Conservation (phyloP, 169 alveolate genomes). For the Plasmodium adleri region DNA sequence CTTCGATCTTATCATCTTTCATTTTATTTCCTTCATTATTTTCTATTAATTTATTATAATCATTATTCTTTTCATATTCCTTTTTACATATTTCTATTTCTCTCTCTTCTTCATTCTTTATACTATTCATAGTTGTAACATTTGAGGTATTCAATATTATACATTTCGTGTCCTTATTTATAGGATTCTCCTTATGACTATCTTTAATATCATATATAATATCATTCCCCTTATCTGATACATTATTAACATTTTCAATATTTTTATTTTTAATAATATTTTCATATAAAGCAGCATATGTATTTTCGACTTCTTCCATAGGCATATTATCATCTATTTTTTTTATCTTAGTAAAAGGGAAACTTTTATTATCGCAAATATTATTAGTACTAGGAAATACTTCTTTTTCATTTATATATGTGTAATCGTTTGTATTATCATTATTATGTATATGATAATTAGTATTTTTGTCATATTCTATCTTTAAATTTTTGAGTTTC, state of each 20-base stretch:
- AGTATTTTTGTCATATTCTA: neutral
- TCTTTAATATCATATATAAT: neutral
- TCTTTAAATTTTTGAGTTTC: neutral
- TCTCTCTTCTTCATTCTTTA: neutral
- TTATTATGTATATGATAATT: too few relatives aligned
- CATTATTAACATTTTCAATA: neutral
- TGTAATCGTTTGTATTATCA: too few relatives aligned
- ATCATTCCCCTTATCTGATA: neutral
- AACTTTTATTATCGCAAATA: too few relatives aligned
- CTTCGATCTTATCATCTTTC: too few relatives aligned
- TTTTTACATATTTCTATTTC: neutral
- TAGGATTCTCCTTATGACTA: neutral
- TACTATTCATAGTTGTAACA: neutral
- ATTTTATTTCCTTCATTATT: too few relatives aligned
- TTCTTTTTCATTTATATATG: too few relatives aligned
- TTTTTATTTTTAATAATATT: neutral
- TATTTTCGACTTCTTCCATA: neutral
- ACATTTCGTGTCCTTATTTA: too few relatives aligned
- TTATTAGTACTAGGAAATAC: too few relatives aligned
- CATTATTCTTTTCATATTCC: too few relatives aligned
- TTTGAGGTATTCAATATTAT: too few relatives aligned
- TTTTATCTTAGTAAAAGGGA: too few relatives aligned
- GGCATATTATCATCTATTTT: neutral
- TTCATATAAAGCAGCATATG: neutral
- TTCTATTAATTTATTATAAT: too few relatives aligned